Conservation (phyloP, 129 eudicot species). For the Centella asiatica region DNA sequence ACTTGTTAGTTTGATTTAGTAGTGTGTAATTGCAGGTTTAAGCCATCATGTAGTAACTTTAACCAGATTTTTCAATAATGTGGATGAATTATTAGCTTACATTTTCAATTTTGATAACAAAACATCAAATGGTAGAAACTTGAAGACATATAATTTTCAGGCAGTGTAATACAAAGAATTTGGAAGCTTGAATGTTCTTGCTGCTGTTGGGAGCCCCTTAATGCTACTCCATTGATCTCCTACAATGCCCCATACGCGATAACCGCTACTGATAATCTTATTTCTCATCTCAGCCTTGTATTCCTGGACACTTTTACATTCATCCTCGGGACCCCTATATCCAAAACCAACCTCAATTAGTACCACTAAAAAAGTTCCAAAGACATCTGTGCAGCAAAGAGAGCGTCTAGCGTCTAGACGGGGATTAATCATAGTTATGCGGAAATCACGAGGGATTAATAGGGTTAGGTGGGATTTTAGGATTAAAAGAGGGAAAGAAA, state of each 20-base stretch:
- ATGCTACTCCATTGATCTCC: conserved; percentile 78
- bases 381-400: no score
- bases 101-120: neutral
- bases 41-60: no score
- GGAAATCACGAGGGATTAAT: neutral
- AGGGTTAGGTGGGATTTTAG: neutral
- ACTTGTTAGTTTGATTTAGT: no score
- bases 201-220: conserved; percentile 35
- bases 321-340: conserved; percentile 31
- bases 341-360: neutral
- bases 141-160: conserved; percentile 8
- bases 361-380: no score
- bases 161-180: conserved; percentile 54
- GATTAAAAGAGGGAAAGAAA: neutral
- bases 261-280: conserved; percentile 32
- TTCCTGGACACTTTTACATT: conserved; percentile 23
- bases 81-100: neutral
- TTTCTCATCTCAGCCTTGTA: conserved; percentile 47
- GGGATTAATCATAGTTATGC: neutral
- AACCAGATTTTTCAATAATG: no score
- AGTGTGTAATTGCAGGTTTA: no score
- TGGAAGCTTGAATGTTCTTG: conserved; percentile 63
- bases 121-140: neutral
- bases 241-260: conserved; percentile 51
- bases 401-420: no score